These are phyloP conservation scores for Trichoderma erinaceum DNA, from an alignment of 495 filamentous ascomycete genomes.

Conservation along the genomic window DNA sequence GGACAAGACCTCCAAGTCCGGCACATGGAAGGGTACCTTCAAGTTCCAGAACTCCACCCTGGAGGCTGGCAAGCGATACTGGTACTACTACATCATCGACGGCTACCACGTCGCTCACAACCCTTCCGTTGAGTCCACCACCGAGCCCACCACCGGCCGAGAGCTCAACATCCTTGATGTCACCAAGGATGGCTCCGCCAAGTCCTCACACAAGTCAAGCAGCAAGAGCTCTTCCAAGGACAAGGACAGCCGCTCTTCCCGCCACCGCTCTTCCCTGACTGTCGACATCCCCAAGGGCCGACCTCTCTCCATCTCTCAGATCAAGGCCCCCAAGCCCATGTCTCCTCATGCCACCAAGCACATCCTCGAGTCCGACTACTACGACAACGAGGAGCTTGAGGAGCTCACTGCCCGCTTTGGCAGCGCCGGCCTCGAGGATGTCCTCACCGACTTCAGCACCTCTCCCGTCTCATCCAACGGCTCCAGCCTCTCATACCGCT, in stretches of 20 bases:
- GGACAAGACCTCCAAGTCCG: slow-evolving; percentile 72
- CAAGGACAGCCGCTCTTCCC: slow-evolving; percentile 28
- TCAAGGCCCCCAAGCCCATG: slow-evolving; percentile 82
- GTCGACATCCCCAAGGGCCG: slow-evolving; percentile 76
- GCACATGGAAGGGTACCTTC: slow-evolving; percentile 92
- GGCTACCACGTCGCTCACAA: slow-evolving; percentile 98
- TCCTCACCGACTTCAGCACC: slow-evolving; percentile 49
- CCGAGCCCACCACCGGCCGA: slow-evolving; percentile 94
- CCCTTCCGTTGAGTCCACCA: slow-evolving; percentile 80
- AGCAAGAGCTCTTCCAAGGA: slow-evolving; percentile 32
- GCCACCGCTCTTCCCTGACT: slow-evolving; percentile 33
- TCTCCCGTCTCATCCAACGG: slow-evolving; percentile 65
- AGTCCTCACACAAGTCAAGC: slow-evolving; percentile 41
- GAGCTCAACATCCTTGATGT: slow-evolving; percentile 73
- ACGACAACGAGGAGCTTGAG: slow-evolving; percentile 57
- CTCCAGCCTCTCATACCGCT: slow-evolving; percentile 71
- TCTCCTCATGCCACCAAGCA: slow-evolving; percentile 78
- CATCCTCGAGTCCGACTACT: slow-evolving; percentile 74
- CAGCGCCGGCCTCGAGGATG: slow-evolving; percentile 55
- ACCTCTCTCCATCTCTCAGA: slow-evolving; percentile 79
- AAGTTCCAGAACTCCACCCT: slow-evolving; percentile 82
- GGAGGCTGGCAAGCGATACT: slow-evolving; percentile 83
- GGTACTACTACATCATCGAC: slow-evolving; percentile 99
- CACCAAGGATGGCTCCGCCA: slow-evolving; percentile 43
- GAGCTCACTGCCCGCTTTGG: slow-evolving; percentile 69